Conservation (phyloP, 2,329 filamentous ascomycete genomes). For the Pestalotiopsis sp. region DNA sequence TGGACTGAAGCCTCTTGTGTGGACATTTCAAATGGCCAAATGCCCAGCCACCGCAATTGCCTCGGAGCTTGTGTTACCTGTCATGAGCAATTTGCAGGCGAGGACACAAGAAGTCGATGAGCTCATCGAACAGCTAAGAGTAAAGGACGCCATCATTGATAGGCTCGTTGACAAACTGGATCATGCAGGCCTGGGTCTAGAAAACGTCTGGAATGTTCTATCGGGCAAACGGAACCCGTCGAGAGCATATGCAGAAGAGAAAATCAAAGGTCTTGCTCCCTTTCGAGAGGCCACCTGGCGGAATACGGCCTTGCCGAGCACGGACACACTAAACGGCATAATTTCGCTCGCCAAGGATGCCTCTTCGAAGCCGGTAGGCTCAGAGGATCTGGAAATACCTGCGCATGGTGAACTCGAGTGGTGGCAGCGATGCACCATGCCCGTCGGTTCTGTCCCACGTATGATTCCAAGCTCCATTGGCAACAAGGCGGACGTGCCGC, state of each 20-base stretch:
- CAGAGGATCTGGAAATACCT: constrained; percentile 30
- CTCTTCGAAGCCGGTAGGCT: constrained; percentile 40
- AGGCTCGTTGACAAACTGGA: constrained; percentile 59
- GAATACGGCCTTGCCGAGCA: constrained; percentile 24
- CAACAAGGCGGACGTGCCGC: constrained; percentile 17
- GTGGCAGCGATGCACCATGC: constrained; percentile 46
- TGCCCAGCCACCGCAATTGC: constrained; percentile 44
- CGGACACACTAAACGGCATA: constrained; percentile 33
- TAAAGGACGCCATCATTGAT: constrained; percentile 55
- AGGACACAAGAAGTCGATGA: constrained; percentile 43
- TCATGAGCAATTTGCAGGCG: constrained; percentile 49
- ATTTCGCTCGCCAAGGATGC: constrained; percentile 42
- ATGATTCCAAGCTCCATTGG: not conserved
- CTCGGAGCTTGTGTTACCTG: constrained; percentile 53
- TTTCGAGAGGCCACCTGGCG: constrained; percentile 48
- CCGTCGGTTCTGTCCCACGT: constrained; percentile 18
- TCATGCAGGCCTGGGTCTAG: constrained; percentile 51
- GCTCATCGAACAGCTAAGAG: constrained; percentile 44
- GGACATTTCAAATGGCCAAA: constrained; percentile 63
- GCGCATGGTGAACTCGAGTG: constrained; percentile 43
- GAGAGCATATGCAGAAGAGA: constrained; percentile 47
- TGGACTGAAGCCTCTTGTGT: constrained; percentile 56
- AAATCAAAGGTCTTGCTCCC: constrained; percentile 53
- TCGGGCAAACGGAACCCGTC: constrained; percentile 50
- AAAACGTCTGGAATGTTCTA: constrained; percentile 55